Conservation (phyloP, 371 early-diverging fungal species). For the Synchytrium microbalum region DNA sequence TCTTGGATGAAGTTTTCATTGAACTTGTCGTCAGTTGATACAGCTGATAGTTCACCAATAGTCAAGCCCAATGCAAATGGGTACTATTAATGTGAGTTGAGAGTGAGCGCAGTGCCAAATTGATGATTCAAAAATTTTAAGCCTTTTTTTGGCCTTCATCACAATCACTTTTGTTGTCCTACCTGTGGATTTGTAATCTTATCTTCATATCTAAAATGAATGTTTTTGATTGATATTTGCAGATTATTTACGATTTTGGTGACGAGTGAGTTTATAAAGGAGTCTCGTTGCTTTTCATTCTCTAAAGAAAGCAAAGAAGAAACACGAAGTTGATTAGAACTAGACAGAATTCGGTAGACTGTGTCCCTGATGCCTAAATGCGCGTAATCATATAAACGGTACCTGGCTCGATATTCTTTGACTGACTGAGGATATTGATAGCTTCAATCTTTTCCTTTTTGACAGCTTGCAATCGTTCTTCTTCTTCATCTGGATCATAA, state of each 20-base stretch:
- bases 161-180: not conserved
- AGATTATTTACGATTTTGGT: conserved; percentile 93
- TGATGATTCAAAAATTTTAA: not conserved
- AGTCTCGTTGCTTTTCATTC: conserved; percentile 13
- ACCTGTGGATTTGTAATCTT: conserved; percentile 54
- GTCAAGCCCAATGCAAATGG: conserved; percentile 90
- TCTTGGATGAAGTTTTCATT: conserved; percentile 68
- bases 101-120: not conserved
- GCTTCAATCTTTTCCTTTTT: conserved; percentile 80
- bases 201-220: conserved; percentile 94
- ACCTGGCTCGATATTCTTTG: conserved; percentile 18
- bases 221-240: conserved; percentile 88
- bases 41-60: conserved; percentile 80
- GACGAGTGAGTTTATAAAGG: conserved; percentile 57
- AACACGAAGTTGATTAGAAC: not conserved
- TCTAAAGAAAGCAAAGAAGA: conserved; percentile 8
- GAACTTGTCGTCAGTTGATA: conserved; percentile 89
- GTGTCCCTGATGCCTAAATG: too few relatives aligned
- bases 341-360: conserved; percentile 23
- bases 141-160: too few relatives aligned
- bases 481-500: conserved; percentile 75
- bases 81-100: conserved; percentile 25
- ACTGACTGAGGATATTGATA: conserved; percentile 53
- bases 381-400: not conserved
- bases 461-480: conserved; percentile 63